phyloP scores from a whole-genome alignment of 2,329 filamentous ascomycete genomes.

The Curvularia hawaiiensis region DNA sequence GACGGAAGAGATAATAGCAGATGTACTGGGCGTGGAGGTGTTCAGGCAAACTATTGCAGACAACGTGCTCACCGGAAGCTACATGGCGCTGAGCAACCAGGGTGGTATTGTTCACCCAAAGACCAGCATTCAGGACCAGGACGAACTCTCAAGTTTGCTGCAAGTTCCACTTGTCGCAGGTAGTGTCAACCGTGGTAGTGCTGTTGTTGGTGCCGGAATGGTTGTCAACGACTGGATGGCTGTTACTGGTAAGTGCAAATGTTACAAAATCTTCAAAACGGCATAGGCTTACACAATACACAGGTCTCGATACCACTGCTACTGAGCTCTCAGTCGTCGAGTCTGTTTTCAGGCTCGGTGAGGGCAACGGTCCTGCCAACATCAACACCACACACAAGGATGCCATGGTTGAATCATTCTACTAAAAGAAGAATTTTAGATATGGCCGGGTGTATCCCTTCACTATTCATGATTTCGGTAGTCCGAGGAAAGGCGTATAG shows the following conservation, averaged over 20 bases:
- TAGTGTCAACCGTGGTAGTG: slow-evolving; percentile 87
- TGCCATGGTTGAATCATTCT: slow-evolving; percentile 98
- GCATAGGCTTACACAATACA: not conserved
- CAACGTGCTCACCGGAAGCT: slow-evolving; percentile 94
- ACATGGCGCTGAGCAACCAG: slow-evolving; percentile 96
- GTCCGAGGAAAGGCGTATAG: not conserved
- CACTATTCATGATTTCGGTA: not conserved
- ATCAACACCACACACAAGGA: slow-evolving; percentile 91
- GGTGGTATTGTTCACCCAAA: slow-evolving; percentile 97
- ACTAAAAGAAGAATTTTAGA: slow-evolving; percentile 60
- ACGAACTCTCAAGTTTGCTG: slow-evolving; percentile 89
- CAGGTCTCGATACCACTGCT: slow-evolving; percentile 89
- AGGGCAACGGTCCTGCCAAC: slow-evolving; percentile 76
- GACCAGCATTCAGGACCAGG: slow-evolving; percentile 96
- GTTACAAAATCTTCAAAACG: not conserved
- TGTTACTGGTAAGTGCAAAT: slow-evolving; percentile 63
- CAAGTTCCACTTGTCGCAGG: slow-evolving; percentile 96
- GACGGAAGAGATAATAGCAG: slow-evolving; percentile 98
- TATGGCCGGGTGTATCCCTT: not conserved
- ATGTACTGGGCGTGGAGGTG: slow-evolving; percentile 87
- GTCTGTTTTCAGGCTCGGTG: slow-evolving; percentile 91
- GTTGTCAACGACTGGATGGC: slow-evolving; percentile 98
- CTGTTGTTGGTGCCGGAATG: slow-evolving; percentile 96
- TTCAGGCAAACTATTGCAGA: slow-evolving; percentile 95
- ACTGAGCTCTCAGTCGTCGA: slow-evolving; percentile 97